phyloP scores from a whole-genome alignment of 257 asterid genomes.

The Haberlea rhodopensis region DNA sequence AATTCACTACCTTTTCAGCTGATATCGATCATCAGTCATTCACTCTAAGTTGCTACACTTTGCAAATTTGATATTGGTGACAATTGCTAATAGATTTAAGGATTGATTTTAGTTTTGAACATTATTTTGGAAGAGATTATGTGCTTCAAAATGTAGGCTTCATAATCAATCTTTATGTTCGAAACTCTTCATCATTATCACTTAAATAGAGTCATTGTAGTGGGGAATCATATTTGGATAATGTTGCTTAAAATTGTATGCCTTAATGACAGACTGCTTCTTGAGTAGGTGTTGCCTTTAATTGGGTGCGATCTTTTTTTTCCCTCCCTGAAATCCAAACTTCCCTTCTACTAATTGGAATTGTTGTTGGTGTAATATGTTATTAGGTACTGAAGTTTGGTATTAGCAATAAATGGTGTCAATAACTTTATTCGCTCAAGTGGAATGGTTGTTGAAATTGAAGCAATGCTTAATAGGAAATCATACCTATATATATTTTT shows the following conservation, averaged over 20 bases:
- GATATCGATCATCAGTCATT: not conserved
- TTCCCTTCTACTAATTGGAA: not conserved
- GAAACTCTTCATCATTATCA: not conserved
- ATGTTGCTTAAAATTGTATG: not conserved
- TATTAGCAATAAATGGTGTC: not conserved
- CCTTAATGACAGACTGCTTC: not conserved
- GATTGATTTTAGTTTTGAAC: not conserved
- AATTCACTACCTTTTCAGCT: too few species aligned
- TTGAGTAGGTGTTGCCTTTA: not conserved
- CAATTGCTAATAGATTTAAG: not conserved
- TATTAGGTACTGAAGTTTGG: not conserved
- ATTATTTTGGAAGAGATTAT: not conserved
- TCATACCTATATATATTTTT: not conserved
- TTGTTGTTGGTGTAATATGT: conserved; percentile 9
- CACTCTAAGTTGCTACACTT: not conserved
- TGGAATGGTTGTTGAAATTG: not conserved
- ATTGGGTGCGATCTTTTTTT: not conserved
- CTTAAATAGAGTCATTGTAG: not conserved
- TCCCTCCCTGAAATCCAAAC: not conserved
- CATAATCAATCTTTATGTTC: not conserved
- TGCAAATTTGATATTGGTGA: not conserved
- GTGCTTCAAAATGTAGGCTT: not conserved
- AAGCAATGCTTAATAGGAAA: not conserved
- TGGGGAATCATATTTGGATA: not conserved
- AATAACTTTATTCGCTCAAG: not conserved